Evolutionary conservation across 768 basidiomycete genomes (phyloP), one percentile per base, ranked within the genome.

Genomic region (Atractiella rhizophila): DNA sequence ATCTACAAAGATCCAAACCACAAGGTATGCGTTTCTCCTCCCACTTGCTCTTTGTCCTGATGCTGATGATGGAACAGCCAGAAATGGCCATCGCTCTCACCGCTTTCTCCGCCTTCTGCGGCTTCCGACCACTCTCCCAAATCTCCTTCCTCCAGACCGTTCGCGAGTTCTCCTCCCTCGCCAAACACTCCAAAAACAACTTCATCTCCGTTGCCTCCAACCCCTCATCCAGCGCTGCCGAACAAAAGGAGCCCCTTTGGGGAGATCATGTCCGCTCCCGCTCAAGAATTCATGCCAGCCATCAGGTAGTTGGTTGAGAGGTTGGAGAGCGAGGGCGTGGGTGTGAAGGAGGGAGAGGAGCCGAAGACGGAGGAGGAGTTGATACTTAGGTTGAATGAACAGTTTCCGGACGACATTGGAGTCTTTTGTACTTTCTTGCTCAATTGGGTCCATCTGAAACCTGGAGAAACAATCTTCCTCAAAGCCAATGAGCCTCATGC

Each of bases 71-170:
- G 0, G 4, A 21, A 13, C 48, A 63, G 60, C 91, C 91, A 2
- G 91, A 98, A 58, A 88, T 98, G 81, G 83, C 86, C n/a, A 67
- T 98, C 28, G 91, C 91, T 0, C 60, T 98, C 45, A 86, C 86
- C 0, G 70, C 74, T 12, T 96, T 96, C 64, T 64, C 64, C 28
- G 91, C 79, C 2, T 64, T 96, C 53, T 88, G 86, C 56, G 88
- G 88, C 31, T 98, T 96, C 63, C 69, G 76, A 15, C 88, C 88
- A 4, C 68, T 83, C 2, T 53, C 64, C 1, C 60, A 67, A 35
- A 79, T 98, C 56, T 57, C 62, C 15, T 68, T 70, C 60, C 67
- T 98, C 46, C 52, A 58, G 27, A 55, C 58, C 32, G 74, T 79
- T 1, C 76, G 79, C 32, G 88, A 98, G 56, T 65, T 96, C 38